A percentile compares a stretch with the other conserved stretches of the same genome.
Conservation (phyloP, 768 basidiomycete species). For the Tephrocybe sp. region DNA sequence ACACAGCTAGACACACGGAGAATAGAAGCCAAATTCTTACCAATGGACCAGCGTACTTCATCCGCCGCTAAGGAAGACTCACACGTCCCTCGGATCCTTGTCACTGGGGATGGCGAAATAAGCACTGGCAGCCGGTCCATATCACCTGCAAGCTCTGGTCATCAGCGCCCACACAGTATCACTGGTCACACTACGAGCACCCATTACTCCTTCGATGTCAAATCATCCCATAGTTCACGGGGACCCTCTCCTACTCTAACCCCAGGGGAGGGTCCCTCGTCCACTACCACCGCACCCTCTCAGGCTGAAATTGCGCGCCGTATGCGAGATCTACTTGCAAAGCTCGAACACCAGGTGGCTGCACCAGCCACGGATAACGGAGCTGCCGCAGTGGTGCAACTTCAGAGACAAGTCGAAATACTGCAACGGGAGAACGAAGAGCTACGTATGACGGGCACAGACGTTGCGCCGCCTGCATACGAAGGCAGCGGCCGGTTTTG, state of each 20-base stretch:
- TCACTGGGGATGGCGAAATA: conserved; percentile 7
- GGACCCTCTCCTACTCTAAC: not conserved
- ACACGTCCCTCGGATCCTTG: conserved; percentile 7
- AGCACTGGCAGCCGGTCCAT: conserved; percentile 1
- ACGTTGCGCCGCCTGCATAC: conserved; percentile 11
- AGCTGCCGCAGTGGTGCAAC: not conserved
- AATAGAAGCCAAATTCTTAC: conserved; percentile 17
- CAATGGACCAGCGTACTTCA: conserved; percentile 1
- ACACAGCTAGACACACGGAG: conserved; percentile 16
- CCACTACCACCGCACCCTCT: not conserved
- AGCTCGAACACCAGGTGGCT: conserved; percentile 7
- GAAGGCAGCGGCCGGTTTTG: conserved; percentile 5
- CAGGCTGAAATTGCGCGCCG: conserved; percentile 6
- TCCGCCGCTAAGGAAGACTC: not conserved
- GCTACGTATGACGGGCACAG: conserved; percentile 1
- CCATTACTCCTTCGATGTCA: conserved; percentile 5
- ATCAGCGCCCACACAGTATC: conserved; percentile 6
- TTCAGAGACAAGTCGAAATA: conserved; percentile 10
- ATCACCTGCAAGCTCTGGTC: conserved; percentile 3
- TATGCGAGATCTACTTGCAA: conserved; percentile 10
- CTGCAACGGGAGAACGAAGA: conserved; percentile 13
- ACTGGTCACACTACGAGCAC: not conserved
- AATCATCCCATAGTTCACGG: not conserved
- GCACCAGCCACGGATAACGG: not conserved
- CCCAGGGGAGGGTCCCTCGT: not conserved